Conservation (phyloP, 192 early-diverging fungal species). For the Coemansia sp. region DNA sequence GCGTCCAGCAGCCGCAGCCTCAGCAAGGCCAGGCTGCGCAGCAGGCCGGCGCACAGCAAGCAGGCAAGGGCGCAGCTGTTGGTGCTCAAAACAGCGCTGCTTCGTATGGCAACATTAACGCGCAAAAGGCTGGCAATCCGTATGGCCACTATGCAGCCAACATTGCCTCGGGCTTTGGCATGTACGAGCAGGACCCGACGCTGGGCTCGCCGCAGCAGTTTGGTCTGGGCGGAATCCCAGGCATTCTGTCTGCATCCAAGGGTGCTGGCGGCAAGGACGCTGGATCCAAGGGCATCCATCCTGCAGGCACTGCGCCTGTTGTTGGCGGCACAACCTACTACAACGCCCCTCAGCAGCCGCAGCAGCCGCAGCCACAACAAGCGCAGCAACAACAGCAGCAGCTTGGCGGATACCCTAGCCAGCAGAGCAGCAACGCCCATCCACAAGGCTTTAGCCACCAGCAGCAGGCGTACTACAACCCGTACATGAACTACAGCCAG, state of each 20-base stretch:
- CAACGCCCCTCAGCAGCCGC: slow-evolving; percentile 47
- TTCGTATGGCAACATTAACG: slow-evolving; percentile 43
- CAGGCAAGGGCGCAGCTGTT: slow-evolving; percentile 30
- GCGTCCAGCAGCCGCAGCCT: slow-evolving; percentile 9
- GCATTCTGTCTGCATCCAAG: slow-evolving; percentile 44
- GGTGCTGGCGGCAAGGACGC: slow-evolving; percentile 33
- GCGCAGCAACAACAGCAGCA: slow-evolving; percentile 28
- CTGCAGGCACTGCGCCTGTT: slow-evolving; percentile 37
- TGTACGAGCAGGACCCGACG: slow-evolving; percentile 50
- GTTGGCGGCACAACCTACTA: slow-evolving; percentile 54
- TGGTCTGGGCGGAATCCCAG: slow-evolving; percentile 44
- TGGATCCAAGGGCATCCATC: slow-evolving; percentile 26
- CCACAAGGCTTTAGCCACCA: slow-evolving; percentile 39
- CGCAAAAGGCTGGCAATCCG: slow-evolving; percentile 45
- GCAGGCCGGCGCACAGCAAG: slow-evolving; percentile 33
- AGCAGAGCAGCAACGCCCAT: slow-evolving; percentile 29
- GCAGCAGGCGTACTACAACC: slow-evolving; percentile 48
- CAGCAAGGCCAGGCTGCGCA: slow-evolving; percentile 24
- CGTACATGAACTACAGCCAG: slow-evolving; percentile 45
- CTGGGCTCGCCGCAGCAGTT: slow-evolving; percentile 49
- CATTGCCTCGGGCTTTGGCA: slow-evolving; percentile 42
- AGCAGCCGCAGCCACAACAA: slow-evolving; percentile 33
- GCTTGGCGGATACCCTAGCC: slow-evolving; percentile 43
- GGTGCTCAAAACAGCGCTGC: slow-evolving; percentile 26
- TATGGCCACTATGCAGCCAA: slow-evolving; percentile 49